Conservation (phyloP, 139 green algal species). For the Chara braunii region DNA sequence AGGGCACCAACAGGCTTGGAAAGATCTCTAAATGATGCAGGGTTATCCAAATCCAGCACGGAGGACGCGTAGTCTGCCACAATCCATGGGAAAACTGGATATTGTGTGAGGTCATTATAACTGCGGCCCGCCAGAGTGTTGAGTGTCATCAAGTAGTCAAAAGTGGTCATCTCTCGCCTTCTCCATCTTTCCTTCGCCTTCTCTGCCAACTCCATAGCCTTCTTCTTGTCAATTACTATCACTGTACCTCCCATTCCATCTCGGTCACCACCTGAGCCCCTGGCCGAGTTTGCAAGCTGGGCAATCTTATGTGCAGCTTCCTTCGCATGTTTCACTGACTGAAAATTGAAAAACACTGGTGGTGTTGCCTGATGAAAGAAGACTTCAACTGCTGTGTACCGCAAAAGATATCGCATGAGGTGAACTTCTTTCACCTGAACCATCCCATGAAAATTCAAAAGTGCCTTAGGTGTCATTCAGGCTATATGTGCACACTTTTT, state of each 20-base stretch:
- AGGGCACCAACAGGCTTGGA: conserved; percentile 45
- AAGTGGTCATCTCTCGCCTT: conserved; percentile 36
- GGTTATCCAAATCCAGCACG: conserved; percentile 28
- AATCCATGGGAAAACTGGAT: conserved; percentile 46
- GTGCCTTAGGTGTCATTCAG: no score
- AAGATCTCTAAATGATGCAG: conserved; percentile 32
- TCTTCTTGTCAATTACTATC: conserved; percentile 9
- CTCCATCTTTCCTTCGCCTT: conserved; percentile 11
- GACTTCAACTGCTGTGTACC: conserved; percentile 20
- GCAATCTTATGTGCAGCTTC: background rate
- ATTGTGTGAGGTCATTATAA: conserved; percentile 51
- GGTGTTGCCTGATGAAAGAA: conserved; percentile 19
- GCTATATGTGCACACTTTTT: no score
- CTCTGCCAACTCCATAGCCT: conserved; percentile 22
- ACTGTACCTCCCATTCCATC: background rate
- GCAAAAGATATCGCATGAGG: conserved; percentile 26
- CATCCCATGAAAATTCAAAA: no score
- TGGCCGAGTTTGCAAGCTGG: background rate
- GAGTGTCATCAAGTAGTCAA: conserved; percentile 44
- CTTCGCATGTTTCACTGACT: background rate
- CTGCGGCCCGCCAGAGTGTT: conserved; percentile 51
- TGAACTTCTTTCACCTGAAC: conserved; percentile 22
- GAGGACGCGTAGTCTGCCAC: conserved; percentile 37
- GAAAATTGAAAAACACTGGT: conserved; percentile 27
- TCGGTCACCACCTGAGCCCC: background rate